These are phyloP conservation scores for Scleromitrula shiraiana DNA, from an alignment of 2,329 filamentous ascomycete species.

Conservation along the genomic window DNA sequence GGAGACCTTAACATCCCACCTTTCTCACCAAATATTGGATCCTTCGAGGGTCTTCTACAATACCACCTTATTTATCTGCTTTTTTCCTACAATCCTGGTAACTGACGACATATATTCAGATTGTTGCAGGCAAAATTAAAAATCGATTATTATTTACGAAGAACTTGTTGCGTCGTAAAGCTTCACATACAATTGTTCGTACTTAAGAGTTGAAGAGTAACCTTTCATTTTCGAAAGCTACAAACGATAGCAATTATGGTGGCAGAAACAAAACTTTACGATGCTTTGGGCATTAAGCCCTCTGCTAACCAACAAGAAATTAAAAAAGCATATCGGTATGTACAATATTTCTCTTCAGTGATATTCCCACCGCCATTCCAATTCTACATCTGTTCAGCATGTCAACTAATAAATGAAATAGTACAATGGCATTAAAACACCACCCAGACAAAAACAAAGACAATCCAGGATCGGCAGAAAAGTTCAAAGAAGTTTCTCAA, in stretches of 20 bases:
- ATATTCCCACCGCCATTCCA: background rate
- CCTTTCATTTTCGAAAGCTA: background rate
- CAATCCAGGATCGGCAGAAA: constrained; percentile 75
- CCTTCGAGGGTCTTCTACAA: background rate
- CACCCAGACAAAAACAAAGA: constrained; percentile 99
- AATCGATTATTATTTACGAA: background rate
- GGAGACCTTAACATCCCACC: background rate
- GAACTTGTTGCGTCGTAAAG: constrained; percentile 3
- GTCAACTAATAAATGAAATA: constrained; percentile 31
- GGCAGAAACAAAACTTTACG: constrained; percentile 92
- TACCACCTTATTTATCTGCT: background rate
- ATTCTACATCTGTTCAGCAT: background rate
- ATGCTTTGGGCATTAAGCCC: constrained; percentile 71
- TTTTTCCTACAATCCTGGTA: background rate
- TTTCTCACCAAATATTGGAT: background rate
- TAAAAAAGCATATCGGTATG: constrained; percentile 88
- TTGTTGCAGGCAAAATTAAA: background rate
- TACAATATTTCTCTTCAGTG: constrained; percentile 4
- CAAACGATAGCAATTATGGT: constrained; percentile 57
- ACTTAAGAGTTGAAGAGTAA: too few species aligned
- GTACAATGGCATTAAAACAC: constrained; percentile 82
- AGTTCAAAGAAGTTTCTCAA: constrained; percentile 97
- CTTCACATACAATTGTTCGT: background rate
- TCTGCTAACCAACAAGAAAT: constrained; percentile 86
- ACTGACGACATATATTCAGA: constrained; percentile 3